Base-by-base conservation (phyloP, 2,329 filamentous ascomycete genomes). In the Mycocentrospora acerina region DNA sequence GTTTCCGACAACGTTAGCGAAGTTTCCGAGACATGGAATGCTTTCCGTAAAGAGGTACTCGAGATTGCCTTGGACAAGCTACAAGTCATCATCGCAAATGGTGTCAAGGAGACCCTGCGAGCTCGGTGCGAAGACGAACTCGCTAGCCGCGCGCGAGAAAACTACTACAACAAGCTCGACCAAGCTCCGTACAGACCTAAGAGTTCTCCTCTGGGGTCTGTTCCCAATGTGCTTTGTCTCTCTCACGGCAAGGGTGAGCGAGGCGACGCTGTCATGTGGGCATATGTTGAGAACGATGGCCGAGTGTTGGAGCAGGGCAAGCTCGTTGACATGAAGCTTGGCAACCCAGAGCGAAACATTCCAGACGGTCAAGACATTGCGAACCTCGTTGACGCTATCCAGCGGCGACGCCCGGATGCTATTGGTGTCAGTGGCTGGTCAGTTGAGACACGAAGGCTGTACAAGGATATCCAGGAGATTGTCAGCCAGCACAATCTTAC, bases 171-270 rank as follows among this genome's bases (percentile, higher is more conserved):
- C 67, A 87, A 90, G 63, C 81, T 98, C 16, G 93, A 98, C 59
- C 93, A 98, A 69, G 90, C 93, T 7, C 93, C 93, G 0, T 95
- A 90, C 71, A 95, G 96, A 68, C 90, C 93, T 4, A 90, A 91
- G 68, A 90, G 90, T 8, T 89, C 96, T 80, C 80, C 90, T 14
- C 75, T 95, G 26, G 93, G 93, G 17, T 95, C 90, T 0, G 80
- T 85, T 6, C 90, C 93, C 30, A 85, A 91, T 22, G 89, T 96
- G 4, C 78, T 98, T 32, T 82, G 90, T 4, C 70, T 98, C 15
- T 91, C 90, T 3, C 94, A 90, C 55, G 93, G 93, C 37, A 83
- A 84, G 66, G 88, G 87, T 11, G 82, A 86, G 53, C 81, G 89
- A 28, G 78, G 78, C 26, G 91, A 96, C 51, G 86, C 89, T 2